Percentiles rank a stretch among this genome's conserved stretches.
Conservation (phyloP, 306 rosid genomes). For the Dryas octopetala region DNA sequence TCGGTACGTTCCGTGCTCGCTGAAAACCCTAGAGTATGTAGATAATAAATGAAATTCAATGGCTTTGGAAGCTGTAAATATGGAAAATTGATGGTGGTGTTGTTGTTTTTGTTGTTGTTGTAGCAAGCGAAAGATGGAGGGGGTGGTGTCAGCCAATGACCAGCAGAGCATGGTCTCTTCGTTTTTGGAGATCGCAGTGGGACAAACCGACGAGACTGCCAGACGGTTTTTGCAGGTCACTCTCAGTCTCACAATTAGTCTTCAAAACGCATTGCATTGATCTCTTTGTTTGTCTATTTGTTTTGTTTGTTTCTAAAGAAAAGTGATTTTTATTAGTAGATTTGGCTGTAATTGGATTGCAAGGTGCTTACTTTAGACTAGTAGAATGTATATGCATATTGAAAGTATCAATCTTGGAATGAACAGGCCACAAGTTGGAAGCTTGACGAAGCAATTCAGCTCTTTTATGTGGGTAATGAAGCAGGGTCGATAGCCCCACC, state of each 20-base stretch:
- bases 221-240: conserved; percentile 48
- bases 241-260: not conserved
- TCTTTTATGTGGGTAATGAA: conserved; percentile 74
- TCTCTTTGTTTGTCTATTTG: not conserved
- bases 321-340: not conserved
- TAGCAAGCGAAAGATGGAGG: conserved; percentile 33
- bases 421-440: conserved; percentile 92
- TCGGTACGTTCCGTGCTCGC: conserved; percentile 1
- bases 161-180: conserved; percentile 46
- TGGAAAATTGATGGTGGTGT: not conserved
- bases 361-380: not conserved
- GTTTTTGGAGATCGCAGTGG: conserved; percentile 58
- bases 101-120: not conserved
- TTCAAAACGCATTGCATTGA: conserved; percentile 8
- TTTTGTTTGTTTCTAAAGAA: not conserved
- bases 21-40: not conserved
- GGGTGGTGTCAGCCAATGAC: conserved; percentile 36
- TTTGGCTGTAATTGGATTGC: not conserved
- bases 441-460: conserved; percentile 95
- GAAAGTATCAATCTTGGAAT: conserved; percentile 28
- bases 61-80: not conserved
- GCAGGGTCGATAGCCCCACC: conserved; percentile 43
- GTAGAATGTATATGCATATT: not conserved
- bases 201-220: conserved; percentile 51
- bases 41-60: not conserved